phyloP scores from a whole-genome alignment of 2,329 filamentous ascomycete species.

The Colletotrichum simmondsii region DNA sequence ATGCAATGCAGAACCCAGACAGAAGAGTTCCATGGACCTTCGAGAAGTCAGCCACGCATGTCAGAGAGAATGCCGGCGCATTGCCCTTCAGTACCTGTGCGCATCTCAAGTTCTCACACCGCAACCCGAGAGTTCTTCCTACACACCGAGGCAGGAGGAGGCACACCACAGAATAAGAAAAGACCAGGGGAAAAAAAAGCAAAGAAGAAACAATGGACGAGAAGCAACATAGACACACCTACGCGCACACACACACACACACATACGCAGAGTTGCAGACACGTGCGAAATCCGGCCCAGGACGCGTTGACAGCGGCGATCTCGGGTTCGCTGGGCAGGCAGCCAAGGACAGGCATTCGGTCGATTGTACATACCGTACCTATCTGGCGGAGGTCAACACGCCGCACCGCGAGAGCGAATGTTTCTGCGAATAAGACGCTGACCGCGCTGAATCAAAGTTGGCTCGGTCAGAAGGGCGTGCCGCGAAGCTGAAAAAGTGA shows the following conservation, averaged over 20 bases:
- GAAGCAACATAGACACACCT: neutral
- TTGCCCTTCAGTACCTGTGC: conserved; percentile 17
- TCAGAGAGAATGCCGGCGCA: conserved; percentile 15
- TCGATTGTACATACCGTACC: neutral
- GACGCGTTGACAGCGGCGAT: conserved; percentile 14
- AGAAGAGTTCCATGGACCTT: neutral
- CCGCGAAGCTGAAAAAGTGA: conserved; percentile 17
- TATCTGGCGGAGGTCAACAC: neutral
- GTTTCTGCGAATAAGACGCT: conserved; percentile 6
- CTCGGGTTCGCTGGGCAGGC: neutral
- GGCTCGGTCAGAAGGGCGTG: conserved; percentile 1
- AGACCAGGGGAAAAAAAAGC: neutral
- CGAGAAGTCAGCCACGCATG: conserved; percentile 15
- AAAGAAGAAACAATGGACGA: neutral
- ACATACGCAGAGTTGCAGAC: neutral
- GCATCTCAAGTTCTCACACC: neutral
- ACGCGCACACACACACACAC: neutral
- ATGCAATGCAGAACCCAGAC: conserved; percentile 12
- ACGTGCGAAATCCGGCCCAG: conserved; percentile 5
- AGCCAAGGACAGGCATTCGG: conserved; percentile 11
- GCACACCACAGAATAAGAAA: neutral
- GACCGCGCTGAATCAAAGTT: neutral
- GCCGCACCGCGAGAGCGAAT: conserved; percentile 4
- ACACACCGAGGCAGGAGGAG: neutral
- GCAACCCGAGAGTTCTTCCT: neutral